phyloP scores from a whole-genome alignment of 345 rosid genomes.

The Alliaria petiolata region DNA sequence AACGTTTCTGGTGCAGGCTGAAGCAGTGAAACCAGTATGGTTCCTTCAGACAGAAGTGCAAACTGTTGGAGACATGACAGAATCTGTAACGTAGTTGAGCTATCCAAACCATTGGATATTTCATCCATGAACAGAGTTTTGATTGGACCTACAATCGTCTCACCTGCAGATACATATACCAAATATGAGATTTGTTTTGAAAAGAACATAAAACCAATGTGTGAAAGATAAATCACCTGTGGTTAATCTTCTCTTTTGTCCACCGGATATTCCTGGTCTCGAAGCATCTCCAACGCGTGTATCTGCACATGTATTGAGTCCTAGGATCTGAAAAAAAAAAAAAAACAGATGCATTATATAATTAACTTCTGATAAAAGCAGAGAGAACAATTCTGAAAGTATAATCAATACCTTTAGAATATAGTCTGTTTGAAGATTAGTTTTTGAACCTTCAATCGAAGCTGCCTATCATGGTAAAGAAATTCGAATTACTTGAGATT shows the following conservation, averaged over 20 bases:
- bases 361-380: background rate
- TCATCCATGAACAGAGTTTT: slow-evolving; percentile 86
- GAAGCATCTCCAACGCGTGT: slow-evolving; percentile 35
- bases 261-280: slow-evolving; percentile 46
- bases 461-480: slow-evolving; percentile 26
- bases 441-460: slow-evolving; percentile 30
- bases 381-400: background rate
- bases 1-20: slow-evolving; percentile 85
- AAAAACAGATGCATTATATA: background rate
- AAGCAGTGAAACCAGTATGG: slow-evolving; percentile 75
- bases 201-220: background rate
- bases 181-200: background rate
- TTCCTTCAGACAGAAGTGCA: slow-evolving; percentile 55
- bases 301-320: slow-evolving; percentile 41
- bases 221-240: slow-evolving; percentile 30
- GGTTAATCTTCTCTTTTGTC: slow-evolving; percentile 42
- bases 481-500: background rate
- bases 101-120: slow-evolving; percentile 80
- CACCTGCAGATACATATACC: slow-evolving; percentile 40
- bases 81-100: slow-evolving; percentile 81
- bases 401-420: slow-evolving; percentile 33
- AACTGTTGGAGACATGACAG: slow-evolving; percentile 63
- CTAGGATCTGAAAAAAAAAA: slow-evolving; percentile 39
- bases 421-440: slow-evolving; percentile 43
- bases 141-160: slow-evolving; percentile 80